Percentiles rank a stretch among this genome's conserved stretches.
Evolutionary conservation across 192 early-diverging fungal genomes (phyloP).

Genomic region (Coemansia sp.): DNA sequence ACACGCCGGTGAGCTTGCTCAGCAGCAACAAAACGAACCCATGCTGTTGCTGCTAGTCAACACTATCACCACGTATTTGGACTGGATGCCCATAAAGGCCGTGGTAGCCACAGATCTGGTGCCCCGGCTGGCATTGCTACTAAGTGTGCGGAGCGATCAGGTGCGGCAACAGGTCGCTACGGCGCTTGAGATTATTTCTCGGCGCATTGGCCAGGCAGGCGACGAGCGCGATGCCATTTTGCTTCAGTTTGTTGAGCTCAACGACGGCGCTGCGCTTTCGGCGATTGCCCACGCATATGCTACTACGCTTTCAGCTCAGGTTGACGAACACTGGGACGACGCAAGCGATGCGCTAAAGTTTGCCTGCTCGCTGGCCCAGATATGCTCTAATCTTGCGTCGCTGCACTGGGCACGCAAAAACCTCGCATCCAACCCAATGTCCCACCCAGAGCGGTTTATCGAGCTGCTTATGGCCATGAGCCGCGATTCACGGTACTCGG

Average conservation of each 20-base stretch:
- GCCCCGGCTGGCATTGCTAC: constrained; percentile 16
- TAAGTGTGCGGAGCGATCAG: constrained; percentile 18
- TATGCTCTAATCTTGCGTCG: constrained; percentile 15
- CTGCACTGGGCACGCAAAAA: constrained; percentile 51
- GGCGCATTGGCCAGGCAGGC: constrained; percentile 18
- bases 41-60: constrained; percentile 10
- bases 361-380: constrained; percentile 20
- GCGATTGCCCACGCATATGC: constrained; percentile 22
- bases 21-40: constrained; percentile 11
- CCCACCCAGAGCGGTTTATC: constrained; percentile 11
- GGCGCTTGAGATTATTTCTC: constrained; percentile 33
- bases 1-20: constrained; percentile 6
- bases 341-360: constrained; percentile 23
- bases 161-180: constrained; percentile 20
- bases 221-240: constrained; percentile 41
- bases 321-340: constrained; percentile 22
- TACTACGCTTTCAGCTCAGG: constrained; percentile 8
- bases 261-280: constrained; percentile 3
- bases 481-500: constrained; percentile 31
- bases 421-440: constrained; percentile 12
- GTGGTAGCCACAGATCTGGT: constrained; percentile 22
- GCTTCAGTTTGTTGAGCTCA: constrained; percentile 29
- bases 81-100: constrained; percentile 44
- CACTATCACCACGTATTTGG: constrained; percentile 29
- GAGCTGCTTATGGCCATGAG: constrained; percentile 34